Evolutionary conservation across 805 yeast genomes (phyloP), one percentile per base, ranked within the genome.

Genomic region (Lipomyces japonicus): DNA sequence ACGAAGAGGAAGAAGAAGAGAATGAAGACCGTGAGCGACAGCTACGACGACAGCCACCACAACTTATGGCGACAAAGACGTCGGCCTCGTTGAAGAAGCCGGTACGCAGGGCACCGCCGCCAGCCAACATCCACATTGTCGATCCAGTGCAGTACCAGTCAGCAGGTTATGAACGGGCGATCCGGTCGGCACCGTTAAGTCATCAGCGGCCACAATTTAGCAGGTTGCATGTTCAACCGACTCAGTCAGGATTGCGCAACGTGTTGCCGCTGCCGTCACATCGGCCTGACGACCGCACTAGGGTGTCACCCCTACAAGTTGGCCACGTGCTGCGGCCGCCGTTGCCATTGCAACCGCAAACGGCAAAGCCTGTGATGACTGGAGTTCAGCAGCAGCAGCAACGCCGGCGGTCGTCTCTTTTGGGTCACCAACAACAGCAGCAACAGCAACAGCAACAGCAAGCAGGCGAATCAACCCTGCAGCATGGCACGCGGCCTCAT

Each of bases 121-220:
- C 58, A 9, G 44, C 53, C 2, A 42, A 36, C 12, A 46, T 53
- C 35, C 26, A 35, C 19, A 45, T 53, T 14, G 50, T 53, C 16
- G 39, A 44, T 9, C 57, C 58, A 4, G 39, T 30, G 2, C 46
- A 43, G 42, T 53, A 47, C 23, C 43, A 12, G n/a, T 39, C 22
- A 25, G 36, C 28, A 4, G 58, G 57, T 16, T 53, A 44, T 24
- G 58, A 53, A 24, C 55, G 58, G 6, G 58, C 58, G 19, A 53
- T 53, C 23, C 47, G 21, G 14, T 50, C 55, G 5, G 58, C 58
- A 9, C 58, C 58, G 9, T 49, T 49, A 14, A 6, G n/a, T n/a
- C 21, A 34, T 6, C 37, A 34, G 21, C 37, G n/a, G 37, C 37
- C 6, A 7, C 37, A 6, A 14, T 6, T n/a, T 12, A 7, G n/a